Base-by-base conservation (phyloP, 2,329 filamentous ascomycete species). In the Ceratocystis smalleyi region DNA sequence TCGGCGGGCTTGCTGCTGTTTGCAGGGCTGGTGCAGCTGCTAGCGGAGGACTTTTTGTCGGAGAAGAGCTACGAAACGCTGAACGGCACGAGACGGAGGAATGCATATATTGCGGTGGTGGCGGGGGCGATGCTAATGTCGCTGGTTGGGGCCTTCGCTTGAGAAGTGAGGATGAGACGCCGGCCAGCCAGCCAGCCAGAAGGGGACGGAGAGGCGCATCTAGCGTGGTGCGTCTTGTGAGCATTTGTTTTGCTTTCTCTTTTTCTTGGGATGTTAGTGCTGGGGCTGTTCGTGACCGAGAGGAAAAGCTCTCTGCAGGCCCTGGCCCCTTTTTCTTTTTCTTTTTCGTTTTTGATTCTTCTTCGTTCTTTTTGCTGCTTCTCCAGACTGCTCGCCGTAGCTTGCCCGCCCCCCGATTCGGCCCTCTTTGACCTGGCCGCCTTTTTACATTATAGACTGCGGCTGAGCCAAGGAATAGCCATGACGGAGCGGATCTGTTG, bases 31-130 rank as follows among this genome's bases (percentile, higher is more conserved):
- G 90, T 95, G 3, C 89, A 95, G 75, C 78, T 95, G 22, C 78
- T 95, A 59, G 87, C 89, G 0, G 89, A 95, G 73, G 90, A 95
- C 70, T 95, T 95, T 69, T 71, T 91, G 66, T 84, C 82, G 12
- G 86, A 89, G 69, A 86, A 88, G 76, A 89, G 85, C 73, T 89
- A 88, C 78, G 80, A 78, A 69, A 77, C 81, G 22, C 75, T 90
- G 45, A 80, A 79, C 65, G 87, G 87, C 0, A 80, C 74, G 70
- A 82, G 77, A 69, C 77, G 87, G 43, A 74, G 84, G 12, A 78
- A 81, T 61, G 87, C 87, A 0, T 88, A 83, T 65, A 65, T 83
- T 35, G 76, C 84, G 4, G 85, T 90, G 1, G 77, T 85, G 32
- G 75, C 76, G 0, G 87, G 87, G 0, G 84, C 87, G 0, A 75